Base-by-base conservation (phyloP, 805 yeast species). In the Saturnispora sekii region DNA sequence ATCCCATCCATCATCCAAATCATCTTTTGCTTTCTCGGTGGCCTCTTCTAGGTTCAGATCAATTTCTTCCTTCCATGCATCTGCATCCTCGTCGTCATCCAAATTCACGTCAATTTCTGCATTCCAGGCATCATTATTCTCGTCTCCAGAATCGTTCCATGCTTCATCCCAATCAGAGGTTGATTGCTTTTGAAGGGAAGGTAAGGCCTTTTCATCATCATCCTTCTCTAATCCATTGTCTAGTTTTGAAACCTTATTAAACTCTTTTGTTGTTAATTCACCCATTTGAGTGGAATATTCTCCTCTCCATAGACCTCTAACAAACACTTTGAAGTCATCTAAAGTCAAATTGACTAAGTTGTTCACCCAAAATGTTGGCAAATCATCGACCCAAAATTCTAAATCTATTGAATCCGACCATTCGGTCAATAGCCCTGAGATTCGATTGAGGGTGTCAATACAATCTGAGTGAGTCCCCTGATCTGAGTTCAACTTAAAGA, bases 361-460 rank as follows among this genome's bases (percentile, higher is more conserved):
- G 26, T 49, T 49, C 2, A 59, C 48, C 64, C 65, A 62, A 17
- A 59, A 57, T 21, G 40, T 57, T 2, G 52, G 46, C 8, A 59
- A 45, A 44, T 61, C 64, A 34, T 59, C 64, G 9, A 58, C 54
- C 66, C 66, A 62, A 41, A 60, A 61, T 43, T 61, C 65, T 11
- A 62, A 44, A 39, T 62, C 66, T 35, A 61, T 59, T 4, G 54
- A 47, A 48, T 59, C 63, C 12, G 54, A 54, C 62, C 65, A 61
- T 2, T 58, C 56, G 2, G 48, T 40, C 35, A 62, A 30, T n/a
- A 53, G 35, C 2, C 34, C 47, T 4, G 61, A 56, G 10, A 62
- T 48, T 2, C 41, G 16, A 12, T 47, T 50, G 15, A 62, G 26
- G 16, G 43, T 32, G 3, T 48, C 39, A 34, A 42, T 49, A 4